Evolutionary conservation across 352 stramenopile species (phyloP).

Genomic region (Elongisporangium anandrum): DNA sequence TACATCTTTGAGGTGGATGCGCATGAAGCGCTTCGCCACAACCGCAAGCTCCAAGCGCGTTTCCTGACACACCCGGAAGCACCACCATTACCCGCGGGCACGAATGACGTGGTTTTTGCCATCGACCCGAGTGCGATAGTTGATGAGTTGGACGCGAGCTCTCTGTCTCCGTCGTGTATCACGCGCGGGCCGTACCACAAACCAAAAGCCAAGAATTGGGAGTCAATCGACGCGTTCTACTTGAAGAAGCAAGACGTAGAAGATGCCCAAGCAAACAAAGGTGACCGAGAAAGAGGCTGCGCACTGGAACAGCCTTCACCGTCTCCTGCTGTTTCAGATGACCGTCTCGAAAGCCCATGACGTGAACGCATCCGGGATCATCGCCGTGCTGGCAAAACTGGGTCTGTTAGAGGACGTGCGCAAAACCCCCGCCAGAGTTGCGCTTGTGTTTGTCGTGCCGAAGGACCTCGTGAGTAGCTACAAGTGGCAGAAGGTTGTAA

Average conservation of each 20-base stretch:
- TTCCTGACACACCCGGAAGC: not conserved
- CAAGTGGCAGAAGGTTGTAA: not conserved
- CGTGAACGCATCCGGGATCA: conserved; percentile 5
- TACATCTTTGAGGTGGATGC: not conserved
- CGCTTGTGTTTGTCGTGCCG: conserved; percentile 5
- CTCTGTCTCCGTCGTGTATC: no score
- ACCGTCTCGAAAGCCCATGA: not conserved
- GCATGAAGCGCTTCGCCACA: no score
- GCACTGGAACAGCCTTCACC: no score
- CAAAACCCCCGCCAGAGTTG: not conserved
- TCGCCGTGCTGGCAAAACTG: conserved; percentile 1
- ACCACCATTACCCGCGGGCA: no score
- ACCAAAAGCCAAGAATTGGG: no score
- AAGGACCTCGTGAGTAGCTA: not conserved
- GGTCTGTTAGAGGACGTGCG: conserved; percentile 4
- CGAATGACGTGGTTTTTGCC: not conserved
- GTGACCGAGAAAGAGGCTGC: no score
- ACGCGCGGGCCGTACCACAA: not conserved
- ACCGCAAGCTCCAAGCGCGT: no score
- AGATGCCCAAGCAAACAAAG: not conserved
- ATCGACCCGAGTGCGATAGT: not conserved
- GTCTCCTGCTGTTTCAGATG: not conserved
- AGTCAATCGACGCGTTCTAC: not conserved
- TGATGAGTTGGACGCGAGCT: no score
- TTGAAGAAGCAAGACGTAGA: not conserved